Base-by-base conservation (phyloP, 192 early-diverging fungal genomes). In the Coemansia reversa region DNA sequence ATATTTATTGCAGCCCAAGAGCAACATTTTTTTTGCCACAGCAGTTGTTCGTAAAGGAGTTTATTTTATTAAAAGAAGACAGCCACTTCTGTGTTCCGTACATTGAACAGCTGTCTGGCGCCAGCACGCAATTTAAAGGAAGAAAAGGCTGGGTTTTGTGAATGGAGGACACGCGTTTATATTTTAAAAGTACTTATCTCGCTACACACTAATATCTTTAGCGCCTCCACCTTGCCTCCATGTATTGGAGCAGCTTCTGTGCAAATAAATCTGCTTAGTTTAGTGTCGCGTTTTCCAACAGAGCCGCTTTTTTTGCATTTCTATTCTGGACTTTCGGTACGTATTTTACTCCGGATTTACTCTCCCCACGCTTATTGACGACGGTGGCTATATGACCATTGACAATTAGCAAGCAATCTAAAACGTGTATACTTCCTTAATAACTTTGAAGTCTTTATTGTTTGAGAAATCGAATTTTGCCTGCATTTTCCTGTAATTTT, bases 11-110 rank as follows among this genome's bases (percentile, higher is more conserved):
- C 39, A 45, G 24, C 5, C 4, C 58, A 23, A 24, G 35, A 20
- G 7, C 39, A 39, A 11, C 33, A 6, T 59, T 25, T 12, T 48
- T 30, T 57, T 65, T 65, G 63, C 63, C 55, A 57, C 52, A 55
- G 28, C 30, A 25, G 50, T n/a, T 28, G 23, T 19, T 25, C 8
- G 24, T 27, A 57, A 30, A 22, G 27, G 27, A 24, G 22, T 49
- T 33, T 22, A 9, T 55, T 22, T 29, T 58, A 65, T 65, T 65
- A 65, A 63, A 60, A 30, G 35, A 35, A 20, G 14, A 27, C 33
- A 22, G 23, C 35, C 23, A 20, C 47, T 19, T 47, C 24, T 27
- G 25, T 25, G 30, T 27, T 25, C 25, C 5, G 8, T 52, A n/a
- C 51, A 52, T 33, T 33, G 55, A 33, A 30, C 16, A 18, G 9